Evolutionary conservation across 2,329 filamentous ascomycete species (phyloP), one percentile per base, ranked within the genome.

Genomic region (Sclerotinia minor): DNA sequence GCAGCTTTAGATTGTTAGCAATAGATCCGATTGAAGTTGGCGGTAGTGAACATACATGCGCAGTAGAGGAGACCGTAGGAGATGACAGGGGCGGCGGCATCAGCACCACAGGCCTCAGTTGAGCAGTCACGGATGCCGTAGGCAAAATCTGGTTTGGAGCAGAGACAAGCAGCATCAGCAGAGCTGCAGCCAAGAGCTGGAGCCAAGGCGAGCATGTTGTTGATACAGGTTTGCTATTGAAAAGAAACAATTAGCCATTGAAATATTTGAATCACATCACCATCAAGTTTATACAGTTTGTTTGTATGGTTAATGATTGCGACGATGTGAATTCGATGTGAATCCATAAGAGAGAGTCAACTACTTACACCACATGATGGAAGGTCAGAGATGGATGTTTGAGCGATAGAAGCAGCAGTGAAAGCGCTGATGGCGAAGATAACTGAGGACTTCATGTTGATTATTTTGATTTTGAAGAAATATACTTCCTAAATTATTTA

Each of bases 111-210:
- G 45, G 79, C 79, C 72, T 79, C 76, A 67, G 74, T 78, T 67
- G 80, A 76, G 76, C 81, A 83, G 73, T 83, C 81, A 68, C 81
- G 80, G 61, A 83, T 75, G 69, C 81, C 82, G 67, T 79, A 81
- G 68, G 76, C 77, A 71, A 82, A 83, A 77, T 81, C 74, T 47
- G 68, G 69, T 67, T 81, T 77, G n/a, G 69, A 72, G 78, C 82
- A 83, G 69, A 81, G 79, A 78, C 81, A 83, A 64, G 68, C 67
- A 45, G 76, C 69, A 71, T 83, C 80, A 17, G 68, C 24, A 35
- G 71, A 9, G 35, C 35, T 29, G 74, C 82, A 83, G 68, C 78
- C 79, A 70, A 83, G 80, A 26, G 73, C 69, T 59, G 74, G 69
- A 65, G 80, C 80, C 68, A 80, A 77, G 49, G 35, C 69, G 69